These are phyloP conservation scores for Colletotrichum trifolii DNA, from an alignment of 2,329 filamentous ascomycete species.

Conservation along the genomic window DNA sequence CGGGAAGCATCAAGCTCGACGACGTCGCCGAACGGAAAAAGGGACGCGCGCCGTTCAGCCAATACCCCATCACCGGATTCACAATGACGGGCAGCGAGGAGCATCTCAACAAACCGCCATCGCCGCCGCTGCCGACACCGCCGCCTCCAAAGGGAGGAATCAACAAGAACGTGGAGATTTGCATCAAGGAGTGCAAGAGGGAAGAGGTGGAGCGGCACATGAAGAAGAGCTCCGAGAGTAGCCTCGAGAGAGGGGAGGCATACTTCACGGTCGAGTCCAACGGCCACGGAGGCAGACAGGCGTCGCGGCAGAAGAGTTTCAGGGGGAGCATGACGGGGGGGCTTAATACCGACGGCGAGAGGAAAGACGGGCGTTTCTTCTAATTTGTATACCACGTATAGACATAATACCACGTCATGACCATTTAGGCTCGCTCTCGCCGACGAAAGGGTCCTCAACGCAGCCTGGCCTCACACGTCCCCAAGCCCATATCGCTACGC, in stretches of 20 bases:
- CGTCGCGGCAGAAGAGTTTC: constrained; percentile 1
- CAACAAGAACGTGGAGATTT: constrained; percentile 31
- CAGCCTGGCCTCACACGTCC: no score
- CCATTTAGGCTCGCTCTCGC: no score
- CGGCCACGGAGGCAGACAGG: neutral
- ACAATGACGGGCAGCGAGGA: constrained; percentile 28
- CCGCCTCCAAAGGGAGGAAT: constrained; percentile 11
- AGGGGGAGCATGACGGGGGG: constrained; percentile 1
- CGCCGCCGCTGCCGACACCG: neutral
- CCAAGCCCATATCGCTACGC: no score
- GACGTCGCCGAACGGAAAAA: constrained; percentile 22
- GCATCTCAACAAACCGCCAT: constrained; percentile 17
- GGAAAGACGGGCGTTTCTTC: neutral
- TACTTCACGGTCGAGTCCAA: constrained; percentile 7
- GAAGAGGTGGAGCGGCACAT: neutral
- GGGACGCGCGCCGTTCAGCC: constrained; percentile 23
- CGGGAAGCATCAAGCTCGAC: constrained; percentile 29
- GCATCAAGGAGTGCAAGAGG: constrained; percentile 21
- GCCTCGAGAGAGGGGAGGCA: constrained; percentile 9
- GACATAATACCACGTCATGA: no score
- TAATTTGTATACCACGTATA: neutral
- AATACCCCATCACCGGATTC: constrained; percentile 30
- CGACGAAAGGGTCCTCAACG: no score
- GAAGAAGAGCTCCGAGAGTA: constrained; percentile 10
- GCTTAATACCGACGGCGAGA: neutral